These are phyloP conservation scores for Claviceps humidiphila DNA, from an alignment of 2,329 filamentous ascomycete genomes.

Conservation along the genomic window DNA sequence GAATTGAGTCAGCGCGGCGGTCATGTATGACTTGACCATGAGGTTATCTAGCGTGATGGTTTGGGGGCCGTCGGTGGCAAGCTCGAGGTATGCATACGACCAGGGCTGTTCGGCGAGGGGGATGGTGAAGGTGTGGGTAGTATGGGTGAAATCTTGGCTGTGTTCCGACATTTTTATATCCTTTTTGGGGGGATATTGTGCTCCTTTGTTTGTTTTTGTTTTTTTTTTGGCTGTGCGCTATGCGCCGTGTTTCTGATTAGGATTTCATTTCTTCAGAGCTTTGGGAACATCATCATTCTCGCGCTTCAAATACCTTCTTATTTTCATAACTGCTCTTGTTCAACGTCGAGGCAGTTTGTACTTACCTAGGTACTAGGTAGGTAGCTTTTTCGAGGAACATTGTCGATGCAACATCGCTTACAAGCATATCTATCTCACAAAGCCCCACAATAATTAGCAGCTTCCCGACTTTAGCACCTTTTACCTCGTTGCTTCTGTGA, in stretches of 20 bases:
- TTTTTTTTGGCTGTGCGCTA: not conserved
- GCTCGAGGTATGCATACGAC: conserved; percentile 43
- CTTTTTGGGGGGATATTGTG: not conserved
- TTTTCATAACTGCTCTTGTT: not conserved
- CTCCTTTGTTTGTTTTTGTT: not conserved
- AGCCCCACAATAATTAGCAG: not conserved
- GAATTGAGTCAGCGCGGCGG: conserved; percentile 51
- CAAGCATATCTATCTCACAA: not conserved
- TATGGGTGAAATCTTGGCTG: conserved; percentile 27
- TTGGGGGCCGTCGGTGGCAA: conserved; percentile 22
- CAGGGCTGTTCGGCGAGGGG: conserved; percentile 39
- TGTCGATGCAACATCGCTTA: conserved; percentile 5
- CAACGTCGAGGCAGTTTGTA: too few relatives aligned
- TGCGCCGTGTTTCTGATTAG: too few relatives aligned
- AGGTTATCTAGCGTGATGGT: conserved; percentile 40
- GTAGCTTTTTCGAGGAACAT: not conserved
- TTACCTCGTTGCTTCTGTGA: too few relatives aligned
- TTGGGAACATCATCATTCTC: too few relatives aligned
- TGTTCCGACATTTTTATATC: conserved; percentile 8
- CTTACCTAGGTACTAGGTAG: too few relatives aligned
- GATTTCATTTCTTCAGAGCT: too few relatives aligned
- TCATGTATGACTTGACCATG: conserved; percentile 49
- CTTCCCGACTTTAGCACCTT: too few relatives aligned
- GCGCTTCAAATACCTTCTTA: too few relatives aligned
- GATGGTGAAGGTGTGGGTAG: conserved; percentile 32